phyloP scores from a whole-genome alignment of 495 filamentous ascomycete species.

The Articulospora tetracladia region DNA sequence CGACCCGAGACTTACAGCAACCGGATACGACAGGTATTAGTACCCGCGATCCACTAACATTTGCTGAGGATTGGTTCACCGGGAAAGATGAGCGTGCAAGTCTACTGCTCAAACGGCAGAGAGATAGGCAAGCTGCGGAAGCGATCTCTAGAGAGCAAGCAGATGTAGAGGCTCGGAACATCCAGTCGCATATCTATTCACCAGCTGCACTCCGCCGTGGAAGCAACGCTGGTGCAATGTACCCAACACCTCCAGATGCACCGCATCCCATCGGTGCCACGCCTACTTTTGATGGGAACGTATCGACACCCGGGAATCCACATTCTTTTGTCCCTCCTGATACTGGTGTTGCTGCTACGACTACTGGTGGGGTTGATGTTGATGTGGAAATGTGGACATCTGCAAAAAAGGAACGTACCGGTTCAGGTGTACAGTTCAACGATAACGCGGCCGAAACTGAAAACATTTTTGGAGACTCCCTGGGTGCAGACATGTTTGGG shows the following conservation, averaged over 20 bases:
- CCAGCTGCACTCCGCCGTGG: constrained; percentile 42
- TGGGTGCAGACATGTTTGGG: constrained; percentile 74
- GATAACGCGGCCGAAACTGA: constrained; percentile 53
- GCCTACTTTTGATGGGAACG: constrained; percentile 45
- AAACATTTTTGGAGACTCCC: constrained; percentile 59
- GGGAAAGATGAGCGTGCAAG: constrained; percentile 44
- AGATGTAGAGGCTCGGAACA: constrained; percentile 33
- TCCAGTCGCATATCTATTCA: constrained; percentile 32
- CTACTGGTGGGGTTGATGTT: constrained; percentile 12
- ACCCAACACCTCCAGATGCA: constrained; percentile 85
- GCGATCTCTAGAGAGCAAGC: constrained; percentile 28
- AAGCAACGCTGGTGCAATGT: constrained; percentile 63
- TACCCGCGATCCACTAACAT: constrained; percentile 55
- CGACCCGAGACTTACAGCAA: neutral
- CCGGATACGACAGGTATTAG: neutral
- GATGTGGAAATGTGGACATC: constrained; percentile 26
- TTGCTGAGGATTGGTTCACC: constrained; percentile 67
- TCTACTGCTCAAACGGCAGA: constrained; percentile 40
- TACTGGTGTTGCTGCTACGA: constrained; percentile 20
- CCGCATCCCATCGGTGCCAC: constrained; percentile 42
- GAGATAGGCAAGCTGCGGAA: constrained; percentile 45
- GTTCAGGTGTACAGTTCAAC: constrained; percentile 40
- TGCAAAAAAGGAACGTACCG: constrained; percentile 28
- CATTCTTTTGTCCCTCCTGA: constrained; percentile 4
- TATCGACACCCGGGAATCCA: constrained; percentile 42